Evolutionary conservation across 2,329 filamentous ascomycete species (phyloP).

Genomic region (Coniella vitis): DNA sequence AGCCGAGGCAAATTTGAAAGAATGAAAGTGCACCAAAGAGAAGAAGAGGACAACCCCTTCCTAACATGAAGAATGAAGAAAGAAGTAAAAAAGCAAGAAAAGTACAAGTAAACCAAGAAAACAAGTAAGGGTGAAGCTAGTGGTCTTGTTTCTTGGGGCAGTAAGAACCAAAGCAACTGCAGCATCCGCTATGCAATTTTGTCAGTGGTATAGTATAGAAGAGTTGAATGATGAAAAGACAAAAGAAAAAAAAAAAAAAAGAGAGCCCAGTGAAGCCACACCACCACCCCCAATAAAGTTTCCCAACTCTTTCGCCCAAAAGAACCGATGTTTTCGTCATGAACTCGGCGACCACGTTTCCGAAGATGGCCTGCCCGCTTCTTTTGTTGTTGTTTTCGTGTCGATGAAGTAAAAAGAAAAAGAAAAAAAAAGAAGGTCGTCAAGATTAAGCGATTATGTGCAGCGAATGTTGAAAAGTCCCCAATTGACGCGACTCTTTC

Average conservation of each 20-base stretch:
- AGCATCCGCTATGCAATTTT: slow-evolving; percentile 1
- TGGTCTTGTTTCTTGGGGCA: too few relatives aligned
- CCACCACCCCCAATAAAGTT: not conserved
- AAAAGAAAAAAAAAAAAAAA: not conserved
- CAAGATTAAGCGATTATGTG: slow-evolving; percentile 4
- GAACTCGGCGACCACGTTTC: not conserved
- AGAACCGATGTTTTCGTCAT: not conserved
- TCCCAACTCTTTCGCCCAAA: not conserved
- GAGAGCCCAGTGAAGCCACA: not conserved
- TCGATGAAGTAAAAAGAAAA: not conserved
- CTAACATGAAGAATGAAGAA: too few relatives aligned
- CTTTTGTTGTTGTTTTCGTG: slow-evolving; percentile 2
- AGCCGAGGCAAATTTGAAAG: too few relatives aligned
- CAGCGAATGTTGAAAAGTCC: not conserved
- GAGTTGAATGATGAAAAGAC: not conserved
- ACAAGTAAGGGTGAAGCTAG: too few relatives aligned
- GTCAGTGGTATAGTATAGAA: not conserved
- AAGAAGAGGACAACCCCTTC: too few relatives aligned
- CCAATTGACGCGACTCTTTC: not conserved
- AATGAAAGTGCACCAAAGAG: too few relatives aligned
- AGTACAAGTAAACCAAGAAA: too few relatives aligned
- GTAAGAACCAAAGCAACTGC: not conserved
- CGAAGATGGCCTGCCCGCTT: slow-evolving; percentile 1
- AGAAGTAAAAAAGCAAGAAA: too few relatives aligned
- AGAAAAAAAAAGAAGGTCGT: slow-evolving; percentile 1